These are phyloP conservation scores for Xylariaceae sp. DNA, from an alignment of 2,329 filamentous ascomycete genomes.

Conservation along the genomic window DNA sequence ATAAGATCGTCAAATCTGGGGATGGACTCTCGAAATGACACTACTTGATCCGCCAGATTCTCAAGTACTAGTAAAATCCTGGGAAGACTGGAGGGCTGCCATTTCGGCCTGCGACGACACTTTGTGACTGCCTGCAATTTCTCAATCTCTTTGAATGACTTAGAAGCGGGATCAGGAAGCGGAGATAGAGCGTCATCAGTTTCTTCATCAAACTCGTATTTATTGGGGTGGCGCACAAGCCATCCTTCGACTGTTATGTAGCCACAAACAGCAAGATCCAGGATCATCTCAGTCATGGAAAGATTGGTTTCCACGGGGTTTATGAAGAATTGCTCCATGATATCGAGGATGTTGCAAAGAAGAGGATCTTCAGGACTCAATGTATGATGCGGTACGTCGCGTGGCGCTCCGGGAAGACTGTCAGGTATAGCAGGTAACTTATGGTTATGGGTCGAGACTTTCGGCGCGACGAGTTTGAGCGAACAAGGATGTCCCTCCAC, in stretches of 20 bases:
- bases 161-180: constrained; percentile 19
- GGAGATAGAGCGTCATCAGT: constrained; percentile 2
- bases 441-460: constrained; percentile 53
- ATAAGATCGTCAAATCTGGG: constrained; percentile 72
- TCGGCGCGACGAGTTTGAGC: constrained; percentile 63
- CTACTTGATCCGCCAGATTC: constrained; percentile 60
- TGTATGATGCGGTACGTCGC: constrained; percentile 59
- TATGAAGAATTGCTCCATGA: constrained; percentile 77
- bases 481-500: constrained; percentile 75
- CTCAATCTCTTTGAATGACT: constrained; percentile 37
- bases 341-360: constrained; percentile 63
- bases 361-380: constrained; percentile 62
- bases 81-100: constrained; percentile 48
- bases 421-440: constrained; percentile 55
- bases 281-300: constrained; percentile 77
- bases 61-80: constrained; percentile 58
- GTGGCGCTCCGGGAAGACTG: constrained; percentile 58
- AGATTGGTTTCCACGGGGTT: constrained; percentile 92
- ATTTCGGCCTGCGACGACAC: constrained; percentile 54
- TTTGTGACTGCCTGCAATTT: constrained; percentile 47
- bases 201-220: constrained; percentile 52
- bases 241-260: constrained; percentile 87
- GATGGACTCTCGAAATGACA: constrained; percentile 60
- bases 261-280: constrained; percentile 80
- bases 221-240: constrained; percentile 72